These are phyloP conservation scores for Colletotrichum sp. DNA, from an alignment of 2,329 filamentous ascomycete species.

Conservation along the genomic window DNA sequence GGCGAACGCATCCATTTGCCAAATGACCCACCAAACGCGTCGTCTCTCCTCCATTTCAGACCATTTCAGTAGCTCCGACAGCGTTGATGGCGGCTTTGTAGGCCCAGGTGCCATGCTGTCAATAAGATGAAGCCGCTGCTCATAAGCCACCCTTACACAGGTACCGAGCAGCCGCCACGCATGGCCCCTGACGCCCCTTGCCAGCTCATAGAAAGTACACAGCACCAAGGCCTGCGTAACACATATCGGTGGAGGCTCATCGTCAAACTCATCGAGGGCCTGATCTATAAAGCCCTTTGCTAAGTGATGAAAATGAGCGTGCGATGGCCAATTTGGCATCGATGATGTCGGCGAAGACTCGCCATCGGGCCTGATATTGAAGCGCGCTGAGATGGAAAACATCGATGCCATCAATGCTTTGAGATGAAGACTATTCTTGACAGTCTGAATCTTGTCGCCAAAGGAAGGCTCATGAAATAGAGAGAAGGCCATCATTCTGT, in stretches of 20 bases:
- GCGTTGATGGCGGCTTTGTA: not conserved
- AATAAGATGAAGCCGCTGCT: not conserved
- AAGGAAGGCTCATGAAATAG: not conserved
- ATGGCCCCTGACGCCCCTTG: not conserved
- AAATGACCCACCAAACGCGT: not conserved
- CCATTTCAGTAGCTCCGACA: not conserved
- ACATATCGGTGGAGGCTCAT: not conserved
- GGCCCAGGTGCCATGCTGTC: not conserved
- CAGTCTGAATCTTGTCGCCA: not conserved
- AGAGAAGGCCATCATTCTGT: not conserved
- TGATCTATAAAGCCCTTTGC: not conserved
- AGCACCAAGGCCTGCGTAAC: not conserved
- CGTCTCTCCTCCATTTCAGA: not conserved
- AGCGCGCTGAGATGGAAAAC: not conserved
- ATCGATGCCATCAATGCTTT: not conserved
- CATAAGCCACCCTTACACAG: not conserved
- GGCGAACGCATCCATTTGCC: not conserved
- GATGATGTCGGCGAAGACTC: not conserved
- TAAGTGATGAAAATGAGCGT: not conserved
- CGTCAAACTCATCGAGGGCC: not conserved
- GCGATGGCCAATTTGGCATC: not conserved
- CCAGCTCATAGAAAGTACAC: not conserved
- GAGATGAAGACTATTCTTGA: not conserved
- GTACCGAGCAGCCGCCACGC: not conserved
- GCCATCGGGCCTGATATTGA: not conserved